These are phyloP conservation scores for Acer negundo DNA, from an alignment of 345 rosid genomes.

Conservation along the genomic window DNA sequence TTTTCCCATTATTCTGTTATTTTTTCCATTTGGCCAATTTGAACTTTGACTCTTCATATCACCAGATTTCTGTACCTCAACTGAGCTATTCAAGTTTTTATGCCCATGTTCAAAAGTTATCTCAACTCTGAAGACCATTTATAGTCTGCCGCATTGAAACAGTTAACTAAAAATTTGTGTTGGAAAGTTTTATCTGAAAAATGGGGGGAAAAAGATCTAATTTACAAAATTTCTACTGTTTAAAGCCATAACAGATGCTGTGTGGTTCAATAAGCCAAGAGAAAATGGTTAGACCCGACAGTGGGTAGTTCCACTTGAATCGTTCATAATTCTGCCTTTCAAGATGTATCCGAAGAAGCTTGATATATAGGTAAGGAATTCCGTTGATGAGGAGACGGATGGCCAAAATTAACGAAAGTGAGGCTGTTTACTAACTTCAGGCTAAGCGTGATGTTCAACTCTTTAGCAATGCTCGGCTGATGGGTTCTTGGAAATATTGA, in stretches of 20 bases:
- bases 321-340: too few relatives aligned
- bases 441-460: slow-evolving; percentile 22
- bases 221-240: slow-evolving; percentile 3
- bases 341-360: background rate
- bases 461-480: slow-evolving; percentile 50
- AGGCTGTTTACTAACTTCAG: slow-evolving; percentile 8
- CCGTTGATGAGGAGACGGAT: background rate
- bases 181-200: too few relatives aligned
- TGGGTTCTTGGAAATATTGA: slow-evolving; percentile 86
- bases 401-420: background rate
- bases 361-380: background rate
- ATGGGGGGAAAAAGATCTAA: too few relatives aligned
- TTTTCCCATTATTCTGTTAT: too few relatives aligned
- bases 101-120: too few relatives aligned
- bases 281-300: background rate
- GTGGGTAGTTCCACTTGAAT: background rate
- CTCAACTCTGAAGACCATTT: too few relatives aligned
- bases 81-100: background rate
- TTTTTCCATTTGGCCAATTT: too few relatives aligned
- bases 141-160: background rate
- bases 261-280: background rate
- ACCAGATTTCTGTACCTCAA: too few relatives aligned
- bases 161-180: background rate
- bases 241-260: too few relatives aligned
- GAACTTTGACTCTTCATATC: background rate